These are phyloP conservation scores for Pseudogymnoascus sp. DNA, from an alignment of 2,329 filamentous ascomycete species.

Conservation along the genomic window DNA sequence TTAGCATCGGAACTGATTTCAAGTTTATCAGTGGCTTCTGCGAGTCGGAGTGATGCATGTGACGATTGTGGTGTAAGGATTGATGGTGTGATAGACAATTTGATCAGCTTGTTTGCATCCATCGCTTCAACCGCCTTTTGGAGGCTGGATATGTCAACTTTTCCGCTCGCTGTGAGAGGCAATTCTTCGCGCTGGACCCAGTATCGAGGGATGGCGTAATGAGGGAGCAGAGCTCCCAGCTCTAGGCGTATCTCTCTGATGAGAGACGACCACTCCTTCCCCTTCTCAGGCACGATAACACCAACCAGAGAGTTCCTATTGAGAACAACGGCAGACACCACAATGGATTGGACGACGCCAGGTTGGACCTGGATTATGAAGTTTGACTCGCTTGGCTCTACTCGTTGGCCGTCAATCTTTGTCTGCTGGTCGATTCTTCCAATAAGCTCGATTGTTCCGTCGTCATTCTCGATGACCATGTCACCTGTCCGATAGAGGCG, in stretches of 20 bases:
- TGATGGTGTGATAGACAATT: background rate
- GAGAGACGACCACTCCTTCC: background rate
- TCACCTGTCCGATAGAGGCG: constrained; percentile 58
- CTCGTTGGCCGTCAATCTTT: constrained; percentile 56
- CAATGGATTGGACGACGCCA: background rate
- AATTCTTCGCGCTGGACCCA: constrained; percentile 10
- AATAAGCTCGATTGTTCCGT: constrained; percentile 54
- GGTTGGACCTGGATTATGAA: constrained; percentile 3
- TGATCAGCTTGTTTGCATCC: constrained; percentile 6
- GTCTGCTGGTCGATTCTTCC: constrained; percentile 58
- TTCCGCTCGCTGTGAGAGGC: constrained; percentile 12
- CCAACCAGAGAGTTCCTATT: constrained; percentile 1
- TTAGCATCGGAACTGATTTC: background rate
- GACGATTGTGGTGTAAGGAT: background rate
- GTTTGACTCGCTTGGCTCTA: constrained; percentile 58
- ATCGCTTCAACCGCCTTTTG: background rate
- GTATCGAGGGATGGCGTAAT: constrained; percentile 12
- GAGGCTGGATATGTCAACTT: constrained; percentile 12
- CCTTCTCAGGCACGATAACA: background rate
- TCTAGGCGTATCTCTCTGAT: background rate
- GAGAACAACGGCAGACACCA: background rate
- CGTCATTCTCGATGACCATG: constrained; percentile 43
- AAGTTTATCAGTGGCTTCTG: background rate
- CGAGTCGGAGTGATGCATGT: background rate
- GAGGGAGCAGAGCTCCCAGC: constrained; percentile 5